Conservation (phyloP, 306 rosid species). For the Hylodesmum podocarpum region DNA sequence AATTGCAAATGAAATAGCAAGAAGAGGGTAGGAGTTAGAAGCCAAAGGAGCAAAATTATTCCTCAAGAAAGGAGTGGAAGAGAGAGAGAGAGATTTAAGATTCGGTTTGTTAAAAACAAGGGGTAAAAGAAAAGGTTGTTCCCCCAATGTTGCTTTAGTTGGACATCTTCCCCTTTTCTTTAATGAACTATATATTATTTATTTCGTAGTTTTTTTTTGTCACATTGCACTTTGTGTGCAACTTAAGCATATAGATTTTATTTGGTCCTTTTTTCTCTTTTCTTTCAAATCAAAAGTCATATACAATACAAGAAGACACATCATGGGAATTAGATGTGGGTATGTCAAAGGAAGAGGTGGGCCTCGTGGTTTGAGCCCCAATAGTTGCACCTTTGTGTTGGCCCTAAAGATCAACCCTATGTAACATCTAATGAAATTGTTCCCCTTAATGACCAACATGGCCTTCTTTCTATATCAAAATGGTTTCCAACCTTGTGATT, state of each 20-base stretch:
- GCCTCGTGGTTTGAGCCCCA: constrained; percentile 53
- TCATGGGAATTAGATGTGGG: constrained; percentile 19
- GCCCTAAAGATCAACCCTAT: constrained; percentile 31
- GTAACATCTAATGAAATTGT: constrained; percentile 20
- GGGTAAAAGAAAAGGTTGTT: constrained; percentile 44
- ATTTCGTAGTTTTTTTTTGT: not conserved
- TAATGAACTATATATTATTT: constrained; percentile 16
- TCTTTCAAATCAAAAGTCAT: constrained; percentile 32
- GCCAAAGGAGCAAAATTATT: constrained; percentile 39
- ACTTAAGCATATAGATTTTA: constrained; percentile 41
- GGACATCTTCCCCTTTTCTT: constrained; percentile 31
- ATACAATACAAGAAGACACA: constrained; percentile 20
- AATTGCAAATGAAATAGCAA: constrained; percentile 31
- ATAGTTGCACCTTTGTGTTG: constrained; percentile 37
- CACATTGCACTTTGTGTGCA: constrained; percentile 50
- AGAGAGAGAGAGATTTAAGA: constrained; percentile 23
- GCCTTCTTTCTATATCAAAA: constrained; percentile 27
- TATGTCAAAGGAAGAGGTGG: constrained; percentile 32
- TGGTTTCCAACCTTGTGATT: constrained; percentile 29
- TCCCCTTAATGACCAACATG: constrained; percentile 44
- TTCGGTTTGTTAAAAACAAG: constrained; percentile 44
- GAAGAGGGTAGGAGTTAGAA: constrained; percentile 33
- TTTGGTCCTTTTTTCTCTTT: constrained; percentile 15
- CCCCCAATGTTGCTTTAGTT: constrained; percentile 50
- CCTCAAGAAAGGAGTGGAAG: constrained; percentile 30